phyloP scores from a whole-genome alignment of 2,329 filamentous ascomycete species.

The Pseudocercospora fijiensis region DNA sequence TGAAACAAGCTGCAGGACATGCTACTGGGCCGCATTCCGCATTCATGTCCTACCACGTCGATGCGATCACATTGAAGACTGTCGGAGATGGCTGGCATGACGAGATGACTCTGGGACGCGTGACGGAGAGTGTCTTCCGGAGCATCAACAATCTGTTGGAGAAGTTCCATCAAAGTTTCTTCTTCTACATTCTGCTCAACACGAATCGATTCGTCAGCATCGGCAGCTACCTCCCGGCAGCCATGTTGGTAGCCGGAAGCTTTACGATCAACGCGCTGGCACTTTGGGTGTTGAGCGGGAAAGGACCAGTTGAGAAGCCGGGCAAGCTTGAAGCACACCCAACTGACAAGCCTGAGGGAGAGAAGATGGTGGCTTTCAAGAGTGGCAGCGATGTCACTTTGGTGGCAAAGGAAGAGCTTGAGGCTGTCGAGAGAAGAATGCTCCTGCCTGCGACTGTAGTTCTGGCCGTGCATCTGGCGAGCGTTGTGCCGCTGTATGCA shows the following conservation, averaged over 20 bases:
- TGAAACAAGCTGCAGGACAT: conserved; percentile 84
- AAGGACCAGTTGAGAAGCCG: conserved; percentile 29
- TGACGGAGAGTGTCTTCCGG: conserved; percentile 85
- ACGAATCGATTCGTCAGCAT: conserved; percentile 94
- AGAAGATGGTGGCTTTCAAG: conserved; percentile 40
- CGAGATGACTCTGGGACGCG: conserved; percentile 90
- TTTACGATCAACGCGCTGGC: conserved; percentile 95
- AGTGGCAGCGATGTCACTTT: conserved; percentile 40
- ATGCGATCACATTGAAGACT: conserved; percentile 89
- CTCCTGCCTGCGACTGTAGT: conserved; percentile 74
- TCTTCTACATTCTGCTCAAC: conserved; percentile 95
- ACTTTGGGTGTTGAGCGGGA: conserved; percentile 87
- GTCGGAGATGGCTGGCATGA: conserved; percentile 93
- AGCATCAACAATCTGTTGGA: conserved; percentile 96
- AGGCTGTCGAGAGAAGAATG: conserved; percentile 61
- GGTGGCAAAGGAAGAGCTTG: conserved; percentile 42
- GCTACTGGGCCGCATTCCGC: conserved; percentile 88
- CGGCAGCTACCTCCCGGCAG: conserved; percentile 91
- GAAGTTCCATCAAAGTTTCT: conserved; percentile 97
- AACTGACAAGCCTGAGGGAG: conserved; percentile 37
- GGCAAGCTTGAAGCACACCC: conserved; percentile 37
- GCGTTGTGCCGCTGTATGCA: conserved; percentile 77
- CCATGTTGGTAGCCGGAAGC: conserved; percentile 93
- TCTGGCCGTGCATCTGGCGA: conserved; percentile 69
- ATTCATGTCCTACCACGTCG: conserved; percentile 97